These are phyloP conservation scores for Helminthosporium solani DNA, from an alignment of 2,329 filamentous ascomycete species.

Conservation along the genomic window DNA sequence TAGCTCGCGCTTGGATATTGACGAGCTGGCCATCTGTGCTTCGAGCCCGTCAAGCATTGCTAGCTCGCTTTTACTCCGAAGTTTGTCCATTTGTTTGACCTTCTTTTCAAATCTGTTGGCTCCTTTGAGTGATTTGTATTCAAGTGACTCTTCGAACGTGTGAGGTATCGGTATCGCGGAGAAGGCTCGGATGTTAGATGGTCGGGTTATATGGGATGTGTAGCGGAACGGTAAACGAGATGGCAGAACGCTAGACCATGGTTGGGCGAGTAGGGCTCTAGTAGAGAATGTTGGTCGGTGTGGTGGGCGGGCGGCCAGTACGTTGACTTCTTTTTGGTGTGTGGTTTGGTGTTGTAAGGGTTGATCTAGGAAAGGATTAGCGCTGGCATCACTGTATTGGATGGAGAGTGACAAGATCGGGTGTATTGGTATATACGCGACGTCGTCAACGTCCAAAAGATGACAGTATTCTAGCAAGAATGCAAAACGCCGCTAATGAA, in stretches of 20 bases:
- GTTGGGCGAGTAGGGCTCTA: conserved; percentile 7
- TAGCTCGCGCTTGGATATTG: neutral
- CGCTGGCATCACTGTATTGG: conserved; percentile 16
- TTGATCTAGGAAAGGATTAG: conserved; percentile 13
- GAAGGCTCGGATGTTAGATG: neutral
- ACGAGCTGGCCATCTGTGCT: neutral
- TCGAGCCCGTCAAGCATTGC: neutral
- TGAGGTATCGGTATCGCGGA: neutral
- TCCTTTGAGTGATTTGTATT: neutral
- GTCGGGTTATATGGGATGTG: neutral
- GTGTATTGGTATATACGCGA: conserved; percentile 33
- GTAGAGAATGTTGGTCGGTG: neutral
- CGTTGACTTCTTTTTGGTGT: neutral
- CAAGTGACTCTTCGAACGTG: neutral
- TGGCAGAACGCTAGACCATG: conserved; percentile 10
- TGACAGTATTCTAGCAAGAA: conserved; percentile 14
- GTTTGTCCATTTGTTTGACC: neutral
- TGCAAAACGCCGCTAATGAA: conserved; percentile 36
- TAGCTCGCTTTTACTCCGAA: neutral
- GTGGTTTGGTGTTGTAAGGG: neutral
- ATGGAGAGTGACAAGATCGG: conserved; percentile 8
- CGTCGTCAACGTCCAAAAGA: conserved; percentile 12
- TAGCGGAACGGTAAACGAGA: conserved; percentile 3
- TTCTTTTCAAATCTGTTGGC: neutral
- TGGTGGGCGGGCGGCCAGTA: neutral